Percentiles rank a stretch among this genome's conserved stretches.
phyloP scores from a whole-genome alignment of 768 basidiomycete genomes.

The Strobilomyces dryophilus region DNA sequence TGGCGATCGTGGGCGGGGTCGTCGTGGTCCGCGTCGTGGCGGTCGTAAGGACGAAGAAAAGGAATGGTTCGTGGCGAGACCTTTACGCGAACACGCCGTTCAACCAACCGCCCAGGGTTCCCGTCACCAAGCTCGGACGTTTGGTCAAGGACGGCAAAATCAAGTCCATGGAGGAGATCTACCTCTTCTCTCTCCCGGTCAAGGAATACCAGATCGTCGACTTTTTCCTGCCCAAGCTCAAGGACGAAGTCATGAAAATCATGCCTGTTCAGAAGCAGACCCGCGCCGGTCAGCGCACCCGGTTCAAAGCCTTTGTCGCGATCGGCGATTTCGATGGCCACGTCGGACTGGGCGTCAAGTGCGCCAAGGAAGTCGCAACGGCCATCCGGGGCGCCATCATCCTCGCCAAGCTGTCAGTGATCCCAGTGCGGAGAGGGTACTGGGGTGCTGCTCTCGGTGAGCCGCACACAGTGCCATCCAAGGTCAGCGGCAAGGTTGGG shows the following conservation, averaged over 20 bases:
- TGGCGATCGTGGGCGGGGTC: conserved; percentile 60
- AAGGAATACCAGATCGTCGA: conserved; percentile 99
- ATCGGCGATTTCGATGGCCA: conserved; percentile 99
- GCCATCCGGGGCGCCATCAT: conserved; percentile 99
- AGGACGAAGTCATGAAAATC: conserved; percentile 99
- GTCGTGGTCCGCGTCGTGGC: conserved; percentile 85
- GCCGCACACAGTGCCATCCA: conserved; percentile 98
- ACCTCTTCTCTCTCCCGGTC: conserved; percentile 99
- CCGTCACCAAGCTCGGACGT: conserved; percentile 98
- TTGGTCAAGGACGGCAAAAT: conserved; percentile 99
- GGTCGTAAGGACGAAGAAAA: conserved; percentile 99
- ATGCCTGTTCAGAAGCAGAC: conserved; percentile 99
- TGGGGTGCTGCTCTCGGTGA: conserved; percentile 99
- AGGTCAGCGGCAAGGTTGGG: conserved; percentile 97
- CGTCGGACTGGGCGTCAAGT: conserved; percentile 99
- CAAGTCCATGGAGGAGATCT: conserved; percentile 99
- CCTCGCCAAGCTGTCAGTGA: conserved; percentile 94
- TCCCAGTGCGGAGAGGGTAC: conserved; percentile 98
- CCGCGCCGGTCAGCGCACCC: conserved; percentile 97
- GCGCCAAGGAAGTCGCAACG: conserved; percentile 99
- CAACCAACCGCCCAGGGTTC: conserved; percentile 57
- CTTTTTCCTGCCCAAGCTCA: conserved; percentile 97
- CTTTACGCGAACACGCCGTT: conserved; percentile 1
- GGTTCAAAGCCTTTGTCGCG: conserved; percentile 99
- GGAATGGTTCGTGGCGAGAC: conserved; percentile 75